phyloP scores from a whole-genome alignment of 495 filamentous ascomycete genomes.

The Aspergillus ellipticus region DNA sequence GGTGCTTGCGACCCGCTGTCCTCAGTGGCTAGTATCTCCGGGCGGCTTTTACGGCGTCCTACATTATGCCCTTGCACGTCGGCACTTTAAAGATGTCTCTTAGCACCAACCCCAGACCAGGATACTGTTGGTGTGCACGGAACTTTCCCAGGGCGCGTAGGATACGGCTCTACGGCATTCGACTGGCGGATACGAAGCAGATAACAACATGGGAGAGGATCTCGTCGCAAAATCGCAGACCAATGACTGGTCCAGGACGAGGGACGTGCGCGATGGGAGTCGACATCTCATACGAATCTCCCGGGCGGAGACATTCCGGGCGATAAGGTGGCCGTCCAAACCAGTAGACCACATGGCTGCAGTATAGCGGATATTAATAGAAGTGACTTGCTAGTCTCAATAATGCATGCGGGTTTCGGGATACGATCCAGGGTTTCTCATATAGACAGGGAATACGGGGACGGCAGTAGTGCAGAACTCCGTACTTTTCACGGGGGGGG shows the following conservation, averaged over 20 bases:
- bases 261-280: constrained; percentile 1
- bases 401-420: neutral
- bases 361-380: neutral
- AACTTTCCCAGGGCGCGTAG: neutral
- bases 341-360: neutral
- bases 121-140: neutral
- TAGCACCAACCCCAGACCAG: neutral
- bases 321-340: neutral
- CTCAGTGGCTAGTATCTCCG: neutral
- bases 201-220: neutral
- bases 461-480: too few relatives aligned
- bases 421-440: neutral
- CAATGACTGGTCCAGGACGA: neutral
- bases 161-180: neutral
- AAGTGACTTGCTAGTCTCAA: neutral
- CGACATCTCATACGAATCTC: neutral
- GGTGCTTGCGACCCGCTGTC: neutral
- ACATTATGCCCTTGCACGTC: neutral
- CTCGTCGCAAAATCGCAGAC: neutral
- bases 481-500: too few relatives aligned
- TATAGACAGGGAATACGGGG: too few relatives aligned
- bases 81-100: neutral
- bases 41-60: neutral
- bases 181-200: constrained; percentile 1
- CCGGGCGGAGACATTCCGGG: neutral